Base-by-base conservation (phyloP, 2,329 filamentous ascomycete species). In the Pseudocercospora crystallina region DNA sequence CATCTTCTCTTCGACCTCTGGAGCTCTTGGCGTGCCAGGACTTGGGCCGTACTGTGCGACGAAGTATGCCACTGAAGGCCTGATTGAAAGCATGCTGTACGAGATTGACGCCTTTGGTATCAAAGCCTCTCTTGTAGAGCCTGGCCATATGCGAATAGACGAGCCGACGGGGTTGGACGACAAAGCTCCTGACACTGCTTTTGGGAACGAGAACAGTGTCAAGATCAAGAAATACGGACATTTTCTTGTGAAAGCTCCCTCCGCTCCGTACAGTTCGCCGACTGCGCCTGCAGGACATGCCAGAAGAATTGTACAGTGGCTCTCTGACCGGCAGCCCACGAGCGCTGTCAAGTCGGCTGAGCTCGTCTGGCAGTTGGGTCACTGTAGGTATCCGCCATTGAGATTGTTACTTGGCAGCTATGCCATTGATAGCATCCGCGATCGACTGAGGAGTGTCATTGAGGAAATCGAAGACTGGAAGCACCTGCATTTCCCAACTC, bases 41-140 rank as follows among this genome's bases (percentile, higher is more conserved):
- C 73, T 97, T 5, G 92, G 92, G 0, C 92, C 92, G 0, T 97
- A 96, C 67, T 97, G 92, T 70, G 94, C 94, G 1, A 96, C 90
- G 12, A 99, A 97, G 69, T 97, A 96, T 71, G 94, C 94, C 0
- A 90, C 96, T 3, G 94, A 99, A 68, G 94, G 92, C 0, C 76
- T 99, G 47, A 90, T 97, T 61, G 94, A 99, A 71, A 91, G 89
- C 12, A 92, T 99, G 88, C 80, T 96, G 12, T 97, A 97, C 71
- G 94, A 99, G 69, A 86, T 95, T 33, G 91, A 96, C 58, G 76
- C 78, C 0, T 96, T 95, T 72, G 92, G 94, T 66, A 87, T 97
- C 70, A 96, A 95, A 71, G 89, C 89, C 0, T 96, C 92, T 2
- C 80, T 99, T 5, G 91, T 97, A 0, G 90, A 96, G 65, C 91